phyloP scores from a whole-genome alignment of 2,329 filamentous ascomycete species.

The Berkeleyomyces rouxiae region DNA sequence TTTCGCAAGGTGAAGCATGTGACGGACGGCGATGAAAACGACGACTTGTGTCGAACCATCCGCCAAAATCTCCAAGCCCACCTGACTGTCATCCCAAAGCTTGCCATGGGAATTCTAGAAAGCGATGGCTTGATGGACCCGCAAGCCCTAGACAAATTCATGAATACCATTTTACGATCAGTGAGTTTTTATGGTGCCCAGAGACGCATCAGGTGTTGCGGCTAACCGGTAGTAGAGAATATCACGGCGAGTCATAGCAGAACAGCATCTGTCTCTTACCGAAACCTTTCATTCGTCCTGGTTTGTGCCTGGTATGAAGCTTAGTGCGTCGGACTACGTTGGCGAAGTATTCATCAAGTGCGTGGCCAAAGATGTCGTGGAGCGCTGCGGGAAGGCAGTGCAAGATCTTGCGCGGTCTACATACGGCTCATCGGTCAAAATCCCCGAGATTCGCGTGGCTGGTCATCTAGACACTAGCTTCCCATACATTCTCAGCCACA shows the following conservation, averaged over 20 bases:
- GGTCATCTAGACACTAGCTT: conserved; percentile 84
- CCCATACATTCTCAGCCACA: conserved; percentile 86
- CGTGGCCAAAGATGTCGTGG: conserved; percentile 75
- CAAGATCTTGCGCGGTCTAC: conserved; percentile 56
- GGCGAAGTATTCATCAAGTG: conserved; percentile 92
- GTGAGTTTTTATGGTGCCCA: conserved; percentile 31
- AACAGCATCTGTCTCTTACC: conserved; percentile 88
- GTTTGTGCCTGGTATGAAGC: conserved; percentile 68
- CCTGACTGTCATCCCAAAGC: conserved; percentile 78
- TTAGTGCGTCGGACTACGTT: conserved; percentile 65
- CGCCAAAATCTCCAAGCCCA: conserved; percentile 70
- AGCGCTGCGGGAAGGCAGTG: conserved; percentile 63
- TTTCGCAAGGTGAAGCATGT: conserved; percentile 76
- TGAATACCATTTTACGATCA: conserved; percentile 83
- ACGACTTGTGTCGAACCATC: conserved; percentile 66
- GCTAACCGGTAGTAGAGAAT: conserved; percentile 49
- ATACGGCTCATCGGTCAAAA: conserved; percentile 51
- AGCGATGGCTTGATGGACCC: conserved; percentile 68
- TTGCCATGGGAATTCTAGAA: conserved; percentile 88
- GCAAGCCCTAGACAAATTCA: conserved; percentile 76
- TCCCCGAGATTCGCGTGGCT: conserved; percentile 68
- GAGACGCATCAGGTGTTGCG: background rate
- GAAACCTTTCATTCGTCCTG: conserved; percentile 84
- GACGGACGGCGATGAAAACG: conserved; percentile 75
- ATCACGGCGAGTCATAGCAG: conserved; percentile 86